Percentiles rank a stretch among this genome's conserved stretches.
Conservation (phyloP, 768 basidiomycete species). For the Rubroboletus satanas region DNA sequence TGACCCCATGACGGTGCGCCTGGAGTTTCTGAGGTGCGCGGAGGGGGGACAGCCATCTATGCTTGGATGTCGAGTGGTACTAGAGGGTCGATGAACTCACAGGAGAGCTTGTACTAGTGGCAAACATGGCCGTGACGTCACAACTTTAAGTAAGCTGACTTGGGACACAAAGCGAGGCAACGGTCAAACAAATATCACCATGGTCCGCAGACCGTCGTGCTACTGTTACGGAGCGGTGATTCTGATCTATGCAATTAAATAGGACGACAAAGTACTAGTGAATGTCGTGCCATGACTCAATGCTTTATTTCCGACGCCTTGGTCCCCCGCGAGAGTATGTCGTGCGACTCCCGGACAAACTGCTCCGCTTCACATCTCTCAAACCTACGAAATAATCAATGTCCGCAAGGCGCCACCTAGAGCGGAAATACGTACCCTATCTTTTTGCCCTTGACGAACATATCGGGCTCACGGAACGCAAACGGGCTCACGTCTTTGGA, state of each 20-base stretch:
- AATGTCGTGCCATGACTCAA: conserved; percentile 14
- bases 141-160: neutral
- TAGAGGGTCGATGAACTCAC: neutral
- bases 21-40: neutral
- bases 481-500: conserved; percentile 85
- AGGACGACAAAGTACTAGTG: neutral
- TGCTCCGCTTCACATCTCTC: conserved; percentile 62
- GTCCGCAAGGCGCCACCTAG: conserved; percentile 7
- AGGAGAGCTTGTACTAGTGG: neutral
- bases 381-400: conserved; percentile 44
- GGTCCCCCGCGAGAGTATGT: conserved; percentile 40
- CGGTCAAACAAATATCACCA: conserved; percentile 1
- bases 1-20: conserved; percentile 5
- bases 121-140: conserved; percentile 27
- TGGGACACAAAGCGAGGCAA: neutral
- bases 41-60: conserved; percentile 10
- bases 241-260: conserved; percentile 12
- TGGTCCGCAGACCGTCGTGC: neutral
- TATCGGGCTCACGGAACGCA: conserved; percentile 83
- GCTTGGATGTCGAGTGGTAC: neutral
- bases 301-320: conserved; percentile 26
- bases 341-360: conserved; percentile 60
- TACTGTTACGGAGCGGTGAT: conserved; percentile 22
- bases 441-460: conserved; percentile 74
- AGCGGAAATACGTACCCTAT: conserved; percentile 52